Base-by-base conservation (phyloP, 257 asterid genomes). In the Solanum tacnaense region DNA sequence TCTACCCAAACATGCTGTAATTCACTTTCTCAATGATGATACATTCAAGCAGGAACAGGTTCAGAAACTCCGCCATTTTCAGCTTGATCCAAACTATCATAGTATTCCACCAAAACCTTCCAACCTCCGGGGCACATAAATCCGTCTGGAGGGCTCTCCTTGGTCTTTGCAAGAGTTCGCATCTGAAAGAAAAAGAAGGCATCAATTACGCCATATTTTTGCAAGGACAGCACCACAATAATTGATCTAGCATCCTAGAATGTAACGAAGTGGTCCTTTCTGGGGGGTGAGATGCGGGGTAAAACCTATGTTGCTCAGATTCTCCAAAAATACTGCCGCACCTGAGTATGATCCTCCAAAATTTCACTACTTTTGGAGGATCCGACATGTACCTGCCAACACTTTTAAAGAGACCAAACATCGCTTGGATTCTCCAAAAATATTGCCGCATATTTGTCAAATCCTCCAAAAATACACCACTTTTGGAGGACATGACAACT, bases 101-200 rank as follows among this genome's bases (percentile, higher is more conserved):
- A 96, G 87, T 96, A 97, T 3, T 96, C 98, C 10, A 96, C 98
- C 98, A 97, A 87, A 52, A 97, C 99, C 89, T 96, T 52, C 99
- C 99, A 97, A 2, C 99, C 99, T 67, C 98, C 96, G 1, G 96
- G 98, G 91, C 99, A 97, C 99, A 97, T 97, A 65, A 97, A 96
- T 85, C 99, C 99, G 34, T 93, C 98, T 0, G 99, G 99, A 78
- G 99, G 99, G 76, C 86, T 95, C 90, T 95, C 99, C 89, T 88
- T 73, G 92, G 93, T 97, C 96, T 92, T 96, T 6, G 98, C 99
- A 52, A 96, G 96, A 2, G 93, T 83, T 56, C 99, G 96, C 99
- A 95, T 96, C 99, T 97, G 52, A 82, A 35, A 86, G 84, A 9
- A 35, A 44, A 75, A 23, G 36, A 39, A 74, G 13, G 70, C 35